phyloP scores from a whole-genome alignment of 352 stramenopile species.

The Plasmopara muralis region DNA sequence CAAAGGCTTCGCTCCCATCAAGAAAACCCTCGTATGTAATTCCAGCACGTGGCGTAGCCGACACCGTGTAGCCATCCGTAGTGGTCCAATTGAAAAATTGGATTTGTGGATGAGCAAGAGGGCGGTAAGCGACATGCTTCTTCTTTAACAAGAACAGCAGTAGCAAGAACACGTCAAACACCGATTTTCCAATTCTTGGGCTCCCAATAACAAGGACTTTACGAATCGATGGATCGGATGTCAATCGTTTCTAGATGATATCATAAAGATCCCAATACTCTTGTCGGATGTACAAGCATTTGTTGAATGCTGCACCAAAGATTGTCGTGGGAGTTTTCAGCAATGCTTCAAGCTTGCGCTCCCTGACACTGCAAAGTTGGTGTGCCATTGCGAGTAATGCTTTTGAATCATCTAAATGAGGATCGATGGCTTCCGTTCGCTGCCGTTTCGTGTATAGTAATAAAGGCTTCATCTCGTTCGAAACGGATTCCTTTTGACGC shows the following conservation, averaged over 20 bases:
- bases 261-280: conserved; percentile 17
- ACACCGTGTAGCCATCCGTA: conserved; percentile 7
- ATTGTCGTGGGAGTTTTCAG: neutral
- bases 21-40: conserved; percentile 12
- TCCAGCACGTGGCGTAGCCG: neutral
- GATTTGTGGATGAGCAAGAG: neutral
- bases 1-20: conserved; percentile 5
- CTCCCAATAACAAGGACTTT: conserved; percentile 15
- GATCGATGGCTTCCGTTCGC: neutral
- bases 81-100: conserved; percentile 12
- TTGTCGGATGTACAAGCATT: conserved; percentile 17
- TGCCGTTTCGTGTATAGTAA: neutral
- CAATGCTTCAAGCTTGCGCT: too few species aligned
- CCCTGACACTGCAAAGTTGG: neutral
- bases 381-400: neutral
- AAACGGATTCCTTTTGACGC: too few species aligned
- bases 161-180: conserved; percentile 9
- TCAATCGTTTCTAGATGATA: conserved; percentile 5
- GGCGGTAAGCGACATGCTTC: conserved; percentile 20
- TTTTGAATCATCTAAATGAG: neutral
- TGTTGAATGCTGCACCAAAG: neutral
- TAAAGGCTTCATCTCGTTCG: too few species aligned
- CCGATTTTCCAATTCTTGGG: conserved; percentile 18
- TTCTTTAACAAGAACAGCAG: neutral
- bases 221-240: neutral